A percentile compares a stretch with the other conserved stretches of the same genome.
phyloP scores from a whole-genome alignment of 208 protist species.

The Leishmania martiniquensis region DNA sequence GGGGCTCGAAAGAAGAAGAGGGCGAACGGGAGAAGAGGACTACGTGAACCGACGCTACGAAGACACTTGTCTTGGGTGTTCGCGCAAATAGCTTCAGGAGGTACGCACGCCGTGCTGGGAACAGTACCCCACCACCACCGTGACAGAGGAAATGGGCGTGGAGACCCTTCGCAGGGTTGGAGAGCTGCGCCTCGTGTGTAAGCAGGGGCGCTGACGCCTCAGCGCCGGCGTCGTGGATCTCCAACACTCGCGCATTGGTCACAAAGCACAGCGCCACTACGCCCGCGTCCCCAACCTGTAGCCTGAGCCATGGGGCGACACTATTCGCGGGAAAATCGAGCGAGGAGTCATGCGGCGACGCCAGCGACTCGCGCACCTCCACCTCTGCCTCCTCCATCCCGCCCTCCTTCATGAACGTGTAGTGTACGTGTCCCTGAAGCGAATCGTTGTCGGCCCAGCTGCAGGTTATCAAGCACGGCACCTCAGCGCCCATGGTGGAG shows the following conservation, averaged over 20 bases:
- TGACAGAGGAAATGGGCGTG: constrained; percentile 26
- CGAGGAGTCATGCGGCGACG: not conserved
- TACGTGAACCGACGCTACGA: constrained; percentile 14
- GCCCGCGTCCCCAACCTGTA: not conserved
- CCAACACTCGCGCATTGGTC: constrained; percentile 27
- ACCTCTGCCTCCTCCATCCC: constrained; percentile 16
- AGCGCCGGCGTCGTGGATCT: constrained; percentile 9
- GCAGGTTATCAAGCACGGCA: constrained; percentile 4
- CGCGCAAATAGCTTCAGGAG: constrained; percentile 30
- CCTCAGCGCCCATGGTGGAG: not conserved
- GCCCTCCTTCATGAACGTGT: not conserved
- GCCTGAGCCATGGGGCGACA: constrained; percentile 18
- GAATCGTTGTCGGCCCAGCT: constrained; percentile 14
- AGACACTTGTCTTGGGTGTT: not conserved
- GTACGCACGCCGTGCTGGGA: constrained; percentile 8
- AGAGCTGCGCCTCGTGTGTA: constrained; percentile 30
- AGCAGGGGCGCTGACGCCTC: constrained; percentile 10
- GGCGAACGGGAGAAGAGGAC: not conserved
- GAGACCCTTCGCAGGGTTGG: not conserved
- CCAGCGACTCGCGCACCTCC: constrained; percentile 1
- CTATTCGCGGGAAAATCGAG: not conserved
- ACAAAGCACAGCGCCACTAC: constrained; percentile 34
- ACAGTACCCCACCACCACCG: constrained; percentile 17
- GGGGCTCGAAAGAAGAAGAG: not conserved
- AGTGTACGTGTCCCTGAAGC: not conserved